phyloP scores from a whole-genome alignment of 306 rosid species.

The Aeschynomene evenia region DNA sequence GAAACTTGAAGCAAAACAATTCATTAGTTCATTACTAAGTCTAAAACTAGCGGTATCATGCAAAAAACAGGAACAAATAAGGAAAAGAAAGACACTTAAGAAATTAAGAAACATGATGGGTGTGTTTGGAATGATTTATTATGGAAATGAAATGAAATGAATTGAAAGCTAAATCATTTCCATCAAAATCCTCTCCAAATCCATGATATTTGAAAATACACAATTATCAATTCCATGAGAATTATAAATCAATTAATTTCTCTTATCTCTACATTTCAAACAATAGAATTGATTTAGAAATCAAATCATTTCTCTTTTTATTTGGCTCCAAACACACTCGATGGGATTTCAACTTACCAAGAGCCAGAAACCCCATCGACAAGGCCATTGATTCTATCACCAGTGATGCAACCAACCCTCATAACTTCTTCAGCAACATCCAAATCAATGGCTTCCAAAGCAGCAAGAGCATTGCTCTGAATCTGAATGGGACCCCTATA shows the following conservation, averaged over 20 bases:
- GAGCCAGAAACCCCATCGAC: slow-evolving; percentile 93
- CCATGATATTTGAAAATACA: no score
- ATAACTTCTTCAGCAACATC: slow-evolving; percentile 92
- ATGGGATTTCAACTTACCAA: slow-evolving; percentile 52
- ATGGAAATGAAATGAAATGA: no score
- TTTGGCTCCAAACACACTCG: no score
- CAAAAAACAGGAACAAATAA: background rate
- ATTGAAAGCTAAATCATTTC: no score
- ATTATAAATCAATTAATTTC: no score
- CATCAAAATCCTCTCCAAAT: no score
- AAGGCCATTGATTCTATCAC: slow-evolving; percentile 89
- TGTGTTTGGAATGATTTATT: no score
- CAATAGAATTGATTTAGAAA: no score
- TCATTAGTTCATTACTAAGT: slow-evolving; percentile 1
- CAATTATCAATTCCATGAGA: no score
- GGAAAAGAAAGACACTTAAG: background rate
- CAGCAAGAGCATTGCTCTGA: slow-evolving; percentile 98
- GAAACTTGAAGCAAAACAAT: slow-evolving; percentile 12
- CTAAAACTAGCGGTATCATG: slow-evolving; percentile 1
- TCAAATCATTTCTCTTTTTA: no score
- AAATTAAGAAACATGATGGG: no score
- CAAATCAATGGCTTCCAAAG: slow-evolving; percentile 89
- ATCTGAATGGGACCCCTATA: slow-evolving; percentile 98
- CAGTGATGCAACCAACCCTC: slow-evolving; percentile 87
- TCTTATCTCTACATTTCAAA: no score